Evolutionary conservation across 371 early-diverging fungal genomes (phyloP).

Genomic region (Mortierella sp.): DNA sequence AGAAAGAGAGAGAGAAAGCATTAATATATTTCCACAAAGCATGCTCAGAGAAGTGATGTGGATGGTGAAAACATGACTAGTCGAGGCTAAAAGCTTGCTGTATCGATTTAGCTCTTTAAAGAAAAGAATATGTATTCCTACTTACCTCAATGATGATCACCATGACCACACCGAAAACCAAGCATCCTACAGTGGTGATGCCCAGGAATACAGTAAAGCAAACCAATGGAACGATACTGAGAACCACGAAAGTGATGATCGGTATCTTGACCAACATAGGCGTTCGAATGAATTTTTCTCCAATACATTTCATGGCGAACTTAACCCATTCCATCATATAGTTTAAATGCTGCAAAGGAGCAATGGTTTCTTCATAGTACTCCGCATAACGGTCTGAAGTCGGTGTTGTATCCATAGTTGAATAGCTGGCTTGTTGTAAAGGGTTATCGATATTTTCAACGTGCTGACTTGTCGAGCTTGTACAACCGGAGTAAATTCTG

Average conservation of each 20-base stretch:
- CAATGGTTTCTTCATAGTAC: slow-evolving; percentile 6
- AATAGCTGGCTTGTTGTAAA: no score
- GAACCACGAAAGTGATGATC: slow-evolving; percentile 17
- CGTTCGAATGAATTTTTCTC: slow-evolving; percentile 3
- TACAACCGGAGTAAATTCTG: no score
- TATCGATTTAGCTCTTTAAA: no score
- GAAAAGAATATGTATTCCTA: background rate
- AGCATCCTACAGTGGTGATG: slow-evolving; percentile 23
- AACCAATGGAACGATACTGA: slow-evolving; percentile 32
- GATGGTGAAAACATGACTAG: no score
- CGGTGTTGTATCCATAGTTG: no score
- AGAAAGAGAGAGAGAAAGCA: background rate
- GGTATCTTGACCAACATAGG: slow-evolving; percentile 19
- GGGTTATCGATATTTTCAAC: no score
- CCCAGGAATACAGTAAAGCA: slow-evolving; percentile 40
- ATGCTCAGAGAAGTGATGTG: no score
- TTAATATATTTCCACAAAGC: background rate
- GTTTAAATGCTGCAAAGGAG: slow-evolving; percentile 12
- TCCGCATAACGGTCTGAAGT: no score
- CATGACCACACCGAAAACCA: slow-evolving; percentile 32
- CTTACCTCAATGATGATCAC: slow-evolving; percentile 34
- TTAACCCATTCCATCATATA: slow-evolving; percentile 20
- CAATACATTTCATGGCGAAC: background rate
- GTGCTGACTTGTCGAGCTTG: no score
- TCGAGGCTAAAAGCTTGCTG: no score